These are phyloP conservation scores for Neotropicomus parvogracilis DNA, from an alignment of 1,284 basidiomycete genomes.

Conservation along the genomic window DNA sequence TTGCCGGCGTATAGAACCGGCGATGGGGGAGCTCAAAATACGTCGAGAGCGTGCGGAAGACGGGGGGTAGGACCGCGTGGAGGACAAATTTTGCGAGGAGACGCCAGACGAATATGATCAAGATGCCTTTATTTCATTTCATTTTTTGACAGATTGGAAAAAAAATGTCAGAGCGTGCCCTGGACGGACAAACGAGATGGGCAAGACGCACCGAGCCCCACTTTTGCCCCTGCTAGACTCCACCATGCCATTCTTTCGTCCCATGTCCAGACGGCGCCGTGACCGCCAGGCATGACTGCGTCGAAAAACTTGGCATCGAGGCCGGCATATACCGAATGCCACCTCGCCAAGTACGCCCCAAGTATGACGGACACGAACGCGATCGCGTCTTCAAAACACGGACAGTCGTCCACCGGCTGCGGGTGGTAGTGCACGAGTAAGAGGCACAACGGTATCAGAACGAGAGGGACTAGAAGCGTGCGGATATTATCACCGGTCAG, in stretches of 20 bases:
- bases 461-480: slow-evolving; percentile 56
- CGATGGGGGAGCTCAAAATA: slow-evolving; percentile 68
- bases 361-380: slow-evolving; percentile 85
- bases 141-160: too few species aligned
- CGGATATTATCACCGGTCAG: not conserved
- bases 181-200: not conserved
- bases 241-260: slow-evolving; percentile 53
- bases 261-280: slow-evolving; percentile 43
- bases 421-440: slow-evolving; percentile 86
- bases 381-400: slow-evolving; percentile 97
- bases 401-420: slow-evolving; percentile 92
- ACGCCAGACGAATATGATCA: slow-evolving; percentile 81
- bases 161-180: too few species aligned
- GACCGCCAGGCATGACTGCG: slow-evolving; percentile 56
- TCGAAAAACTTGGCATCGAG: slow-evolving; percentile 34
- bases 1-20: slow-evolving; percentile 84
- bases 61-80: slow-evolving; percentile 73
- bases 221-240: slow-evolving; percentile 55
- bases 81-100: slow-evolving; percentile 75
- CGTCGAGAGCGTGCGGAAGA: slow-evolving; percentile 71
- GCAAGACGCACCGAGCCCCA: slow-evolving; percentile 49
- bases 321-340: slow-evolving; percentile 46
- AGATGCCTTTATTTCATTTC: slow-evolving; percentile 51
- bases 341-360: slow-evolving; percentile 71
- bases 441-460: slow-evolving; percentile 63